These are phyloP conservation scores for Capsicum rhomboideum DNA, from an alignment of 257 asterid species.

Conservation along the genomic window DNA sequence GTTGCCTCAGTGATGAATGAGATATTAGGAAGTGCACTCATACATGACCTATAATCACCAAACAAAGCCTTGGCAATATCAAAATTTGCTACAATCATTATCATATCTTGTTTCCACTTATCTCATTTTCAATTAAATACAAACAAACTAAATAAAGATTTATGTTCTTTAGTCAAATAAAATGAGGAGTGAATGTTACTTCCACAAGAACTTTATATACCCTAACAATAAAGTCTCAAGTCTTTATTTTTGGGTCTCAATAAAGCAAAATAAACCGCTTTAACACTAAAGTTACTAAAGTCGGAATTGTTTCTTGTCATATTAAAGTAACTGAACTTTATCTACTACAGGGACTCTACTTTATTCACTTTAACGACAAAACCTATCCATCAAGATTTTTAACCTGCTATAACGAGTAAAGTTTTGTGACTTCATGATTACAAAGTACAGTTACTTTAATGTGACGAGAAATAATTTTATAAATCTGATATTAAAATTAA, in stretches of 20 bases:
- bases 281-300: not conserved
- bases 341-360: not conserved
- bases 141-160: not conserved
- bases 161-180: not conserved
- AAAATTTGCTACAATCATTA: not conserved
- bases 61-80: not conserved
- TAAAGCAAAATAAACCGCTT: not conserved
- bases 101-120: not conserved
- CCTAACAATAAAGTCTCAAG: not conserved
- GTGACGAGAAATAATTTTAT: not conserved
- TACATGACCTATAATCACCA: slow-evolving; percentile 38
- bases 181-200: not conserved
- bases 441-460: not conserved
- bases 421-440: not conserved
- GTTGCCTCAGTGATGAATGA: slow-evolving; percentile 52
- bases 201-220: not conserved
- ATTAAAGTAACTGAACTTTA: not conserved
- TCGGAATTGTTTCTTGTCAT: not conserved
- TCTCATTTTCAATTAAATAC: not conserved
- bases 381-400: not conserved
- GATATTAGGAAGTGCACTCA: slow-evolving; percentile 63
- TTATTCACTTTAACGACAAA: not conserved
- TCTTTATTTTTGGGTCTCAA: not conserved
- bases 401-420: not conserved
- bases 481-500: not conserved